A percentile compares a stretch with the other conserved stretches of the same genome.
phyloP scores from a whole-genome alignment of 1,284 basidiomycete genomes.

The Nidula niveotomentosa region DNA sequence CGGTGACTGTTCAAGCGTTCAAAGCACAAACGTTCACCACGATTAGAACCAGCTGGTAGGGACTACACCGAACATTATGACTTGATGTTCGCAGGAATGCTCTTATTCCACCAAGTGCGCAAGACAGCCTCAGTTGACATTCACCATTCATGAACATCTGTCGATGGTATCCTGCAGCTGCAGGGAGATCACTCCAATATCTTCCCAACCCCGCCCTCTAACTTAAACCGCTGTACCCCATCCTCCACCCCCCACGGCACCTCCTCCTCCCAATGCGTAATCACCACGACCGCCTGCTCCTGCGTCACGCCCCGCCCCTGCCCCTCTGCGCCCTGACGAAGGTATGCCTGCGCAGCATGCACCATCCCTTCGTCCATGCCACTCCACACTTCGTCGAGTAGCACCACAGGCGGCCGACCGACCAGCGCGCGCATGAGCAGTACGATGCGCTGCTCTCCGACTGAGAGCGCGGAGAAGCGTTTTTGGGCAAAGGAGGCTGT shows the following conservation, averaged over 20 bases:
- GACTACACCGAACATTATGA: too few relatives aligned
- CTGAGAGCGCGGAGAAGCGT: slow-evolving; percentile 60
- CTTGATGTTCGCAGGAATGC: too few relatives aligned
- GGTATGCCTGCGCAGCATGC: slow-evolving; percentile 55
- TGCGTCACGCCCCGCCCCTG: slow-evolving; percentile 45
- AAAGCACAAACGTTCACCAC: too few relatives aligned
- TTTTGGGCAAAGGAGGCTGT: slow-evolving; percentile 37
- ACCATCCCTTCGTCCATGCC: slow-evolving; percentile 87
- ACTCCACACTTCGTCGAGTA: slow-evolving; percentile 89
- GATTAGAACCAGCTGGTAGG: too few relatives aligned
- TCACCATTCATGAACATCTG: too few relatives aligned
- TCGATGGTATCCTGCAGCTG: too few relatives aligned
- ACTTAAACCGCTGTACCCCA: slow-evolving; percentile 34
- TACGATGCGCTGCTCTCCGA: slow-evolving; percentile 77
- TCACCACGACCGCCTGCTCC: slow-evolving; percentile 77
- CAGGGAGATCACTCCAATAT: too few relatives aligned
- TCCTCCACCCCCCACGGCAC: slow-evolving; percentile 69
- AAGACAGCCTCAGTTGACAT: too few relatives aligned
- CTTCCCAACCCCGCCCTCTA: slow-evolving; percentile 11
- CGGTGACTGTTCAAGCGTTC: too few relatives aligned
- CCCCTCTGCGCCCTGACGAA: slow-evolving; percentile 54
- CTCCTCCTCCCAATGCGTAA: slow-evolving; percentile 90
- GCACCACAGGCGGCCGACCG: slow-evolving; percentile 62
- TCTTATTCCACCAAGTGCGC: too few relatives aligned
- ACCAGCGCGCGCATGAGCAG: slow-evolving; percentile 87